phyloP scores from a whole-genome alignment of 2,329 filamentous ascomycete genomes.

The Bipolaris victoriae region DNA sequence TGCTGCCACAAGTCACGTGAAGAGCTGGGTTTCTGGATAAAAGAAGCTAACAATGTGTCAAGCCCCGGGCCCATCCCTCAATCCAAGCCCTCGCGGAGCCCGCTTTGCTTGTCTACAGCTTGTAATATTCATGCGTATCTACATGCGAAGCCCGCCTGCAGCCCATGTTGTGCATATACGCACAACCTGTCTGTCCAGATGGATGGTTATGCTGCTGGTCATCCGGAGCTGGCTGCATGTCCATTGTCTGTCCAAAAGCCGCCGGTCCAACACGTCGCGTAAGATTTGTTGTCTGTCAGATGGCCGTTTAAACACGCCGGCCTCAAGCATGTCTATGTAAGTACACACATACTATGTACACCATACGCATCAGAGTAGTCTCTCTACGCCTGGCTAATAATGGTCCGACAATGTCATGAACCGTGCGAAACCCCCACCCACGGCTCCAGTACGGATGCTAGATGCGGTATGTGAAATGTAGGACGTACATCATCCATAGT shows the following conservation, averaged over 20 bases:
- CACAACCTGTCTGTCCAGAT: constrained; percentile 16
- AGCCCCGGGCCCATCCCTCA: constrained; percentile 16
- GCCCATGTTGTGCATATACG: constrained; percentile 28
- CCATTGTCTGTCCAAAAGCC: neutral
- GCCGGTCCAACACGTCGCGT: constrained; percentile 11
- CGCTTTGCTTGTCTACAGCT: constrained; percentile 18
- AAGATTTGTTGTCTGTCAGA: neutral
- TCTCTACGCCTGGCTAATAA: neutral
- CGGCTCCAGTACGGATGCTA: neutral
- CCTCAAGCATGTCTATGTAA: neutral
- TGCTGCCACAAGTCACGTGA: constrained; percentile 24
- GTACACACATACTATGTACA: too few relatives aligned
- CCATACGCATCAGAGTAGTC: constrained; percentile 7
- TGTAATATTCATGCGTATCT: constrained; percentile 16
- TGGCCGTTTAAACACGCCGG: neutral
- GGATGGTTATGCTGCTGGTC: constrained; percentile 4
- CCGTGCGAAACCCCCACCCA: constrained; percentile 10
- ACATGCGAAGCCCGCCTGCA: constrained; percentile 17
- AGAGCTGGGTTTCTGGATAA: constrained; percentile 19
- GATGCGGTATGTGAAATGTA: neutral
- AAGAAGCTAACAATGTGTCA: constrained; percentile 24
- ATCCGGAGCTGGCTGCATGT: constrained; percentile 9
- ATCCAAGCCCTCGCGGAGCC: constrained; percentile 18
- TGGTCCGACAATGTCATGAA: neutral
- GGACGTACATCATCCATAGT: neutral